Evolutionary conservation across 257 asterid species (phyloP).

Genomic region (Dorcoceras hygrometricum): DNA sequence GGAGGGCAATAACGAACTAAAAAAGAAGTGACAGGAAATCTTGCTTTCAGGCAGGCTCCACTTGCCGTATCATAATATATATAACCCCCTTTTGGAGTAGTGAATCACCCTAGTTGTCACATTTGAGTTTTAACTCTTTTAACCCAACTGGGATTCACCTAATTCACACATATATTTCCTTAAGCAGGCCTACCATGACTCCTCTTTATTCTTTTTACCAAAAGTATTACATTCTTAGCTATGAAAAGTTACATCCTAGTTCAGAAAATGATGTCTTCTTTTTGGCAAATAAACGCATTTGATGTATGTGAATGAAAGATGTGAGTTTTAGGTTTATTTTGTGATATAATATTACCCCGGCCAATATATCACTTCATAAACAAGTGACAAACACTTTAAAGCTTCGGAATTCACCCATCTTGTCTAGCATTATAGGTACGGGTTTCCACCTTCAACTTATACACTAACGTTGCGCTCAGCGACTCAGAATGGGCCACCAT

Average conservation of each 20-base stretch:
- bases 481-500: too few relatives aligned
- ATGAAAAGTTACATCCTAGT: neutral
- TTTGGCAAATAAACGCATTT: neutral
- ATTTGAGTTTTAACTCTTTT: neutral
- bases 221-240: neutral
- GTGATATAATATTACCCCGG: neutral
- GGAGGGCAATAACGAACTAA: neutral
- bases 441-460: neutral
- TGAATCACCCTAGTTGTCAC: constrained; percentile 17
- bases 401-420: too few relatives aligned
- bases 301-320: neutral
- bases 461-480: too few relatives aligned
- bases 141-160: neutral
- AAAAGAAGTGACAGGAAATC: constrained; percentile 13
- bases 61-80: neutral
- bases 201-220: neutral
- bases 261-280: neutral
- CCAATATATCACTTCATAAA: neutral
- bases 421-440: neutral
- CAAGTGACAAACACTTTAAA: neutral
- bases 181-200: neutral
- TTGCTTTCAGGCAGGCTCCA: neutral
- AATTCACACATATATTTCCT: neutral
- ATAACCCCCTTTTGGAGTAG: constrained; percentile 18
- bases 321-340: neutral